Percentiles rank a stretch among this genome's conserved stretches.
Conservation (phyloP, 106 monocot genomes). For the Agapanthus africanus region DNA sequence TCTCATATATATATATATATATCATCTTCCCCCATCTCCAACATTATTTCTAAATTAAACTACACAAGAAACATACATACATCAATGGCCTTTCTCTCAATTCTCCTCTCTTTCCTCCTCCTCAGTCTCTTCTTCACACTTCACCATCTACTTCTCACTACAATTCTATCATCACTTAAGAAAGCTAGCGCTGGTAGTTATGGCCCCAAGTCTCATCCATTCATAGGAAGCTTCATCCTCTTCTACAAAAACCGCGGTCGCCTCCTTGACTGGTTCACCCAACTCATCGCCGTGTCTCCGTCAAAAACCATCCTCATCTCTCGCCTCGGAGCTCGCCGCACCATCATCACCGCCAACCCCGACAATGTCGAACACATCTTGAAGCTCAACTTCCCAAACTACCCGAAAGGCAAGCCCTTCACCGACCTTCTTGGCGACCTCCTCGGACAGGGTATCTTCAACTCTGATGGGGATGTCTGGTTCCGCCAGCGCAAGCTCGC, state of each 20-base stretch:
- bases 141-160: background rate
- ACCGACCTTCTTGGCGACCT: conserved; percentile 31
- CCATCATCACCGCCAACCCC: conserved; percentile 35
- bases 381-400: conserved; percentile 27
- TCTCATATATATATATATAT: no score
- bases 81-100: no score
- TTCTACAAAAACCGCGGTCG: conserved; percentile 18
- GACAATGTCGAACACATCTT: conserved; percentile 27
- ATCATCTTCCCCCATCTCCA: no score
- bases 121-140: no score
- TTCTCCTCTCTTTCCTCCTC: no score
- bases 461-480: conserved; percentile 22
- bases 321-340: conserved; percentile 2
- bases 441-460: conserved; percentile 39
- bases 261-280: conserved; percentile 26
- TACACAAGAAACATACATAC: no score
- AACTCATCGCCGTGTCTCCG: conserved; percentile 22
- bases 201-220: conserved; percentile 11
- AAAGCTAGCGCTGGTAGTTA: background rate
- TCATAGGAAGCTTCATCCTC: conserved; percentile 20
- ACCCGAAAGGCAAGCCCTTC: conserved; percentile 33
- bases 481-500: conserved; percentile 23
- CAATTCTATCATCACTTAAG: background rate
- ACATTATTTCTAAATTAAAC: no score
- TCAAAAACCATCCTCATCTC: conserved; percentile 19